phyloP scores from a whole-genome alignment of 768 basidiomycete species.

The Tulasnella sp. region DNA sequence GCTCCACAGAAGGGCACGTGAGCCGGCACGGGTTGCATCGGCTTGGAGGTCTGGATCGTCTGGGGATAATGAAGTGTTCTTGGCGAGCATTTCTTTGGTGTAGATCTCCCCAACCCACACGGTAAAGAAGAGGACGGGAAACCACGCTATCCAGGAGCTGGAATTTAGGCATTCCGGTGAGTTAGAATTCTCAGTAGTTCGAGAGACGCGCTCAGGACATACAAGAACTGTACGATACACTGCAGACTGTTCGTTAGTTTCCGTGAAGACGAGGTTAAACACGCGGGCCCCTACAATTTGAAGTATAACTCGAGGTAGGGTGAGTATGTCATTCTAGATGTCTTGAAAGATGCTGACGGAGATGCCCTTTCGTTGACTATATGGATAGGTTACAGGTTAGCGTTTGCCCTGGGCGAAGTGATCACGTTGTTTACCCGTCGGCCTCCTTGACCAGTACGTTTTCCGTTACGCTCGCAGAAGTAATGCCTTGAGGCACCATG shows the following conservation, averaged over 20 bases:
- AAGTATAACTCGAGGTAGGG: slow-evolving; percentile 68
- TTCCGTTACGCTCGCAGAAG: slow-evolving; percentile 50
- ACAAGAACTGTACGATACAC: slow-evolving; percentile 83
- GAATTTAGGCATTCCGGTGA: neutral
- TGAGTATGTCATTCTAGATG: slow-evolving; percentile 66
- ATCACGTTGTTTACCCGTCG: slow-evolving; percentile 35
- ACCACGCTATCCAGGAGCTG: slow-evolving; percentile 83
- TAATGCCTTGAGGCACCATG: slow-evolving; percentile 59
- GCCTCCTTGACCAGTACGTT: slow-evolving; percentile 55
- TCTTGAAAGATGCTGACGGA: slow-evolving; percentile 48
- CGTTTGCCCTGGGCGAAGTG: neutral
- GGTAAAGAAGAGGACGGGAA: slow-evolving; percentile 29
- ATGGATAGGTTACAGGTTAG: neutral
- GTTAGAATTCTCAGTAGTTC: neutral
- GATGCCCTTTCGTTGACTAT: slow-evolving; percentile 37
- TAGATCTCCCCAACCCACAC: slow-evolving; percentile 30
- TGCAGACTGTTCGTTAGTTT: slow-evolving; percentile 35
- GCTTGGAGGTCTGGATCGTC: slow-evolving; percentile 39
- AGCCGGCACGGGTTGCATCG: slow-evolving; percentile 77
- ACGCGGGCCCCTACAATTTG: slow-evolving; percentile 62
- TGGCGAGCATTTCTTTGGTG: slow-evolving; percentile 6
- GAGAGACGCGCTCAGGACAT: slow-evolving; percentile 35
- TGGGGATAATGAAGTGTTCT: neutral
- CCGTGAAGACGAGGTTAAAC: neutral
- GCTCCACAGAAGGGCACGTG: slow-evolving; percentile 76